Percentiles rank a stretch among this genome's conserved stretches.
These are phyloP conservation scores for Lentinula guzmanii DNA, from an alignment of 768 basidiomycete genomes.

Conservation along the genomic window DNA sequence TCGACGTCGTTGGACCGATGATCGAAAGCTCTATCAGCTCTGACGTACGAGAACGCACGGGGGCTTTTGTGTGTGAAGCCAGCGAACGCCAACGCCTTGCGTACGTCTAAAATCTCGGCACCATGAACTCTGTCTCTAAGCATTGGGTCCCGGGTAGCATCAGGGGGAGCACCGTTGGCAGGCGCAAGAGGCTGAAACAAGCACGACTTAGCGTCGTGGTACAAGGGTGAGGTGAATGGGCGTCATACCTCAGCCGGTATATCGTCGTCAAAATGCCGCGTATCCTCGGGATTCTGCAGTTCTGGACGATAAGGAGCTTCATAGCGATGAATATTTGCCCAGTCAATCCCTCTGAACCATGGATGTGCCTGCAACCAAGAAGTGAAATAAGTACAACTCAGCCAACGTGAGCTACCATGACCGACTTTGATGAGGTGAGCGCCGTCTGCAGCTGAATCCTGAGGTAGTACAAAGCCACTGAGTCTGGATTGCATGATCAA, in stretches of 20 bases:
- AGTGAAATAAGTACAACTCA: background rate
- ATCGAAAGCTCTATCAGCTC: slow-evolving; percentile 70
- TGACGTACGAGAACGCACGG: slow-evolving; percentile 68
- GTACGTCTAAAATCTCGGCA: slow-evolving; percentile 78
- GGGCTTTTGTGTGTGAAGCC: slow-evolving; percentile 91
- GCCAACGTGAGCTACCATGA: background rate
- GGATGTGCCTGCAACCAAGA: slow-evolving; percentile 57
- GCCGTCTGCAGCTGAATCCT: slow-evolving; percentile 66
- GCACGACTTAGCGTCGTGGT: slow-evolving; percentile 17
- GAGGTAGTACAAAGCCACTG: slow-evolving; percentile 57
- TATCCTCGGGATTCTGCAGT: slow-evolving; percentile 77
- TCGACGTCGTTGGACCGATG: slow-evolving; percentile 46
- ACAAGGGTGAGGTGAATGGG: slow-evolving; percentile 15
- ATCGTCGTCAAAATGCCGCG: slow-evolving; percentile 91
- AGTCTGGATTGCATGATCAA: slow-evolving; percentile 69
- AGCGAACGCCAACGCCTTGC: slow-evolving; percentile 86
- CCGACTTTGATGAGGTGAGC: slow-evolving; percentile 82
- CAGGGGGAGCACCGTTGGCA: slow-evolving; percentile 77
- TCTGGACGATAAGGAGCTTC: slow-evolving; percentile 88
- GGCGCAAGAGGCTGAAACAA: slow-evolving; percentile 78
- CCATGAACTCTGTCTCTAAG: slow-evolving; percentile 84
- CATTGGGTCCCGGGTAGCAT: slow-evolving; percentile 86
- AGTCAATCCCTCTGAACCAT: slow-evolving; percentile 91
- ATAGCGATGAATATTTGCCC: slow-evolving; percentile 77
- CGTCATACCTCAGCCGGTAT: slow-evolving; percentile 82